Percentiles rank a stretch among this genome's conserved stretches.
Evolutionary conservation across 2,329 filamentous ascomycete genomes (phyloP).

Genomic region (Colletotrichum tofieldiae): DNA sequence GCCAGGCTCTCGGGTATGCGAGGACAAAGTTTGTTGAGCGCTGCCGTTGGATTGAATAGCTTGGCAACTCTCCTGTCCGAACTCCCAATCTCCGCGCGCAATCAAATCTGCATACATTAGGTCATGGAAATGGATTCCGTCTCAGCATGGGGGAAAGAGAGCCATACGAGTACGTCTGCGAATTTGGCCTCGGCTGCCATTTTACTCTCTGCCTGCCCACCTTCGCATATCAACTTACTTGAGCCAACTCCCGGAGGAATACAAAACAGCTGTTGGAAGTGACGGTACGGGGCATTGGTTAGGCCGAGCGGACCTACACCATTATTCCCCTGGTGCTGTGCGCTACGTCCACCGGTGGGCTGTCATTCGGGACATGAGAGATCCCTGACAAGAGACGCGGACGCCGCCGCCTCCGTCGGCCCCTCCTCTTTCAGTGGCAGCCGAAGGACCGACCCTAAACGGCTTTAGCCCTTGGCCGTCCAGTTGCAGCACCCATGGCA

Average conservation of each 20-base stretch:
- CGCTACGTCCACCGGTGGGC: conserved; percentile 27
- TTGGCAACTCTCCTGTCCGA: conserved; percentile 15
- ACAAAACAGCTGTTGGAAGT: neutral
- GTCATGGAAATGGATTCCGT: conserved; percentile 1
- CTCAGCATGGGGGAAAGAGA: conserved; percentile 8
- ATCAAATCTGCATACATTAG: conserved; percentile 16
- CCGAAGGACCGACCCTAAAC: conserved; percentile 21
- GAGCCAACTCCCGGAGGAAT: too few relatives aligned
- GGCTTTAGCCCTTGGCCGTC: conserved; percentile 14
- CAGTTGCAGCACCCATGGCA: conserved; percentile 3
- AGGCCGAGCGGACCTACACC: neutral
- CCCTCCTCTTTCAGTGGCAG: conserved; percentile 27
- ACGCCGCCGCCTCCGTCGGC: conserved; percentile 6
- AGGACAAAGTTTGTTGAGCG: conserved; percentile 37
- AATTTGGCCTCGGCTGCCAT: neutral
- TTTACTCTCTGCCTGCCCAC: neutral
- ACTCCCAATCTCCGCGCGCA: conserved; percentile 28
- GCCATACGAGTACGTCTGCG: neutral
- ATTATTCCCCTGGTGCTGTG: conserved; percentile 4
- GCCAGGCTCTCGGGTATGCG: conserved; percentile 34
- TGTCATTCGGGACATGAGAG: conserved; percentile 30
- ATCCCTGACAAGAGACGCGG: conserved; percentile 19
- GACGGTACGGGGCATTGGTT: neutral
- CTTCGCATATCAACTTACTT: neutral
- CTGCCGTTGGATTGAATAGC: conserved; percentile 30